Base-by-base conservation (phyloP, 2,329 filamentous ascomycete species). In the Thermoascus crustaceus region DNA sequence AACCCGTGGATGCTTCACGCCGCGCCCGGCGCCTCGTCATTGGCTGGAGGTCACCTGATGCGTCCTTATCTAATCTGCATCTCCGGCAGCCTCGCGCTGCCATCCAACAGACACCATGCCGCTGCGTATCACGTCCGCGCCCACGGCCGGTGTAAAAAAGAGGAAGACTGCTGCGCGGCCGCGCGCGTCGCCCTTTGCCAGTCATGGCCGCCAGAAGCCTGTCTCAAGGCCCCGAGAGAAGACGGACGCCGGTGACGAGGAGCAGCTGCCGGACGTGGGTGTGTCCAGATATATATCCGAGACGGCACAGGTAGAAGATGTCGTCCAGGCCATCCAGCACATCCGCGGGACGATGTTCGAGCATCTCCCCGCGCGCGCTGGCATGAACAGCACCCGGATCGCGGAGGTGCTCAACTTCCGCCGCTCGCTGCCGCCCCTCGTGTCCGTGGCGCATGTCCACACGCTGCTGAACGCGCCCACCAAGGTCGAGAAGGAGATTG, bases 341-440 rank as follows among this genome's bases (percentile, higher is more conserved):
- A 68, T 76, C 21, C 66, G 63, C 14, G 56, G 57, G 9, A 62
- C 58, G 19, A 75, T 75, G 62, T 80, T 79, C 46, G 68, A 68
- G 33, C 59, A 69, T 7, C 58, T 80, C 11, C 76, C 77, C 0
- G 58, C 58, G 13, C 63, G 67, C 7, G 66, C 73, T 1, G 76
- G 76, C 3, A 78, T 81, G 75, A 76, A 74, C 49, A 76, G 73
- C 40, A 72, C 68, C 6, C 67, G 72, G 7, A 78, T 78, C 30
- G 68, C 75, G 4, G 69, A 77, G 41, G 67, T 78, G 2, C 55
- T 80, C 33, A 76, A 77, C 34, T 68, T 72, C 40, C 67, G 75
- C 8, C 63, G 57, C 32, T 64, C 60, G 26, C 50, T 80, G 30
- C 75, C 77, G 8, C 71, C 73, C 0, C 64, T 79, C 18, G 73